Percentiles rank a stretch among this genome's conserved stretches.
Evolutionary conservation across 257 asterid genomes (phyloP).

Genomic region (Rubia yunnanensis): DNA sequence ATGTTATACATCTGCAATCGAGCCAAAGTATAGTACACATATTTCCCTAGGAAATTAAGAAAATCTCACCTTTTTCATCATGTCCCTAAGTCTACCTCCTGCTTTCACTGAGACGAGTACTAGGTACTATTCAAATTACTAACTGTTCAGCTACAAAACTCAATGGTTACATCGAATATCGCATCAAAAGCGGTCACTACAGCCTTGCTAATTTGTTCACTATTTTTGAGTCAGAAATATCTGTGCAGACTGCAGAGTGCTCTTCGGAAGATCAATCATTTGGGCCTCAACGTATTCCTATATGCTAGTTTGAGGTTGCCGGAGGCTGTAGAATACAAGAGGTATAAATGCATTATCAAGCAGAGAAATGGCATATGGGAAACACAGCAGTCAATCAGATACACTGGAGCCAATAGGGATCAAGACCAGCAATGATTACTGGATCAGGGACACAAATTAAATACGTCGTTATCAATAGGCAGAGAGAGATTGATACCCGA

Average conservation of each 20-base stretch:
- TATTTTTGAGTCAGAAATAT: too few relatives aligned
- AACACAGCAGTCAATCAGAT: not conserved
- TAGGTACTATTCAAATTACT: not conserved
- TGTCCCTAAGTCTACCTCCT: too few relatives aligned
- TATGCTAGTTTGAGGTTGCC: not conserved
- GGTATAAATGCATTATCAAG: slow-evolving; percentile 95
- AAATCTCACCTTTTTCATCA: too few relatives aligned
- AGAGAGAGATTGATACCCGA: slow-evolving; percentile 46
- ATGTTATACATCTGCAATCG: too few relatives aligned
- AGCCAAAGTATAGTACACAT: too few relatives aligned
- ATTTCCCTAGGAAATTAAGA: too few relatives aligned
- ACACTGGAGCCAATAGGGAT: not conserved
- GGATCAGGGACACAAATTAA: not conserved
- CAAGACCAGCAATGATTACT: not conserved
- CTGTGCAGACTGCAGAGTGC: too few relatives aligned
- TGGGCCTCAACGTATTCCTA: not conserved
- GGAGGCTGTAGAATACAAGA: slow-evolving; percentile 83
- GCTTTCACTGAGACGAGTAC: too few relatives aligned
- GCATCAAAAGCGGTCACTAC: not conserved
- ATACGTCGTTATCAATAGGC: not conserved
- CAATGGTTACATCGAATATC: not conserved
- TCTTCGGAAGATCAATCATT: not conserved
- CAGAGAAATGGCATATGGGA: slow-evolving; percentile 37
- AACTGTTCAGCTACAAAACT: too few relatives aligned
- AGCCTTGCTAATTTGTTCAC: not conserved